Evolutionary conservation across 352 stramenopile species (phyloP), one percentile per base, ranked within the genome.

Genomic region (Pythium dissotocum): DNA sequence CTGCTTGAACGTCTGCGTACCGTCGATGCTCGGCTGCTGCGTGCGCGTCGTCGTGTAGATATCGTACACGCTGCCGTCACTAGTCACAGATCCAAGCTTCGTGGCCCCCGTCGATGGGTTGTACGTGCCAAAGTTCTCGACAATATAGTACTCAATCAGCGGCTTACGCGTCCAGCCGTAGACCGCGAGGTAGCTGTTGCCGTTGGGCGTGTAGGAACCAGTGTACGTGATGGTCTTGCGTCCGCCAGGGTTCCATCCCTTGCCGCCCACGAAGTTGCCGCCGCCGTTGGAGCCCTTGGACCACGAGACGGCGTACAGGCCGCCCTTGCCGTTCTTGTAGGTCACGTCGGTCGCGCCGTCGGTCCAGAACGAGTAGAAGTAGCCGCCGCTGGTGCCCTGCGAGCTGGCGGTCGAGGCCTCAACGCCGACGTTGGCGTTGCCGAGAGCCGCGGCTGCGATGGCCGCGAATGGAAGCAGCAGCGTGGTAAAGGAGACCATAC

Each of bases 81-180:
- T 55, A 0, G 58, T 63, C 14, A 63, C 58, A 5, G 21, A 30
- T 40, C 58, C 58, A 3, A 35, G 24, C 38, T 63, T 63, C 10
- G 38, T 53, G n/a, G 58, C 58, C 2, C 58, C 58, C 13, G 38
- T 63, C 4, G 58, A 63, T 24, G 58, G 58, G 58, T 63, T 63
- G 58, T 63, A 63, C 28, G 58, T 55, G 21, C 58, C 58, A 28
- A 63, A 63, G 58, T 55, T 63, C 16, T 63, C 58, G 6, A 63
- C 58, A 18, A 63, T 63, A 24, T 63, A 63, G 58, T 63, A 63
- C 58, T 63, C 58, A 40, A 63, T 63, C 24, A 63, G 42, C 28
- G 58, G 58, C 4, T 63, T 63, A 6, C 58, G 58, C 24, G 58
- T 63, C 58, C 58, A 63, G 38, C 58, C 58, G 28, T 63, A 63